Evolutionary conservation across 2,329 filamentous ascomycete species (phyloP), one percentile per base, ranked within the genome.

Genomic region (Teratosphaeria gauchensis): DNA sequence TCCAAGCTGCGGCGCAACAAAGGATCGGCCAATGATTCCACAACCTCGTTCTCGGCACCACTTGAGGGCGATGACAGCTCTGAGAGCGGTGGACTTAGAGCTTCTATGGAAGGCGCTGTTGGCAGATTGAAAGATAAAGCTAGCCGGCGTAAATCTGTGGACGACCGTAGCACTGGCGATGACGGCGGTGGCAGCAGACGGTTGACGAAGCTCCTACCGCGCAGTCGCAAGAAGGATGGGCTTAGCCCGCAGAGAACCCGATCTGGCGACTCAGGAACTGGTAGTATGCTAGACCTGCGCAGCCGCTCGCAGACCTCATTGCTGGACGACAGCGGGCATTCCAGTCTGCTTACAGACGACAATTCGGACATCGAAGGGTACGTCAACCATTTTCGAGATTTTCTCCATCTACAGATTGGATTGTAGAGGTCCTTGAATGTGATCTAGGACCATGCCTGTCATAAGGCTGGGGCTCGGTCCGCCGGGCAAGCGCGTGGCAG

Each of bases 301-400:
- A 68, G 64, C 28, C 64, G 57, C 28, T 70, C 68, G 8, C 60
- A 68, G 21, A 59, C 62, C 30, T 69, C 75, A n/a, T 68, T 78
- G 28, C 66, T 75, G 54, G 71, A 73, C 62, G 76, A 72, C 63
- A 78, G 76, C 66, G 74, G 75, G 28, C 66, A 74, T 51, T 79
- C 77, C 73, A 80, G 77, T 66, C 73, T 80, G 54, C 66, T 77
- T 58, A 79, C 77, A 16, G 77, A 80, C 62, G 77, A 80, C 61
- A 78, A 81, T 62, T 78, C 76, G 33, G 81, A 83, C 53, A 63
- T 60, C n/a, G 65, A 69, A 56, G 64, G 65, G 71, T 73, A 63
- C 65, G 71, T 72, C 7, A 35, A 48, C n/a, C 9, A 8, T 11
- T 48, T 21, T n/a, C 19, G n/a, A 19, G 42, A 48, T 31, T 24